These are phyloP conservation scores for Aphanocladium album DNA, from an alignment of 2,329 filamentous ascomycete species.

Conservation along the genomic window DNA sequence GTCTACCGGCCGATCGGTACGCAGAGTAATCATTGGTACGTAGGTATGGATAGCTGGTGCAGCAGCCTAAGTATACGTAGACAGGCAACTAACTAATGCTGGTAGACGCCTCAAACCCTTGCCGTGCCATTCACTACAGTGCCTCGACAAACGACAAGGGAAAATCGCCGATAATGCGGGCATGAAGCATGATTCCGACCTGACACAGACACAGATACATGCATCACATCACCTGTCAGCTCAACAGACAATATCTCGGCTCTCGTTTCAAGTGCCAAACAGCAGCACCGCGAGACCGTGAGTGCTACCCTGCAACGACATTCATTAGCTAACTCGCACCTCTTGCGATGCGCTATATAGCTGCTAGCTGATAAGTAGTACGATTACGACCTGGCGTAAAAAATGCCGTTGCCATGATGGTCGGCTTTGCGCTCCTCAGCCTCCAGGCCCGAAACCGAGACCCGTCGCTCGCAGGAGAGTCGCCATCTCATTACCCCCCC, in stretches of 20 bases:
- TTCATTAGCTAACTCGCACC: background rate
- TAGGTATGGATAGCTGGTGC: no score
- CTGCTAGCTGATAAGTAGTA: background rate
- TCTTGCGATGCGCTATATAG: background rate
- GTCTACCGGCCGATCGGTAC: background rate
- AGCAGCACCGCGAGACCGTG: background rate
- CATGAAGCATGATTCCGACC: background rate
- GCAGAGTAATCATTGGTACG: no score
- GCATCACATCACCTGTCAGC: background rate
- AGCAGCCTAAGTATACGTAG: no score
- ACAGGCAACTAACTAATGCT: background rate
- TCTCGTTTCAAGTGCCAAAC: constrained; percentile 2
- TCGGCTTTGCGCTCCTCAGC: background rate
- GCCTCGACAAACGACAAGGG: background rate
- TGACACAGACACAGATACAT: background rate
- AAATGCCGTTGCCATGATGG: background rate
- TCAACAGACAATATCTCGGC: background rate
- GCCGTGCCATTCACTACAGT: background rate
- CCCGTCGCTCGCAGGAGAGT: background rate
- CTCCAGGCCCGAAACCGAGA: constrained; percentile 2
- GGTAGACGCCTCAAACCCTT: background rate
- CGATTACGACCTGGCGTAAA: background rate
- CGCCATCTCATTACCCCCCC: background rate
- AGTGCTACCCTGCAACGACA: background rate
- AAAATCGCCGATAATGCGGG: background rate